Evolutionary conservation across 176 grass and related monocot genomes (phyloP).

Genomic region (Paspalum vaginatum): DNA sequence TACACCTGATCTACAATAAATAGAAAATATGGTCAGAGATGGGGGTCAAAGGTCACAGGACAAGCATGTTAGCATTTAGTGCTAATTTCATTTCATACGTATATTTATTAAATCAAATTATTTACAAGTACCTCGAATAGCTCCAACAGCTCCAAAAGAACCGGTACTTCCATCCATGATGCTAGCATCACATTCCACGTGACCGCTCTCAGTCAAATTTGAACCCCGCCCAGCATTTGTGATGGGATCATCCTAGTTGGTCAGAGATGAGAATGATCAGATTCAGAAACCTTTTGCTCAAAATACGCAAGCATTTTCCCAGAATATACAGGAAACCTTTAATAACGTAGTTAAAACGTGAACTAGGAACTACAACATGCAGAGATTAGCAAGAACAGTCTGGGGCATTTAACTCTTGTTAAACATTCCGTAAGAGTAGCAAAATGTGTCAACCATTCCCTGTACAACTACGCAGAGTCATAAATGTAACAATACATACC

Average conservation of each 20-base stretch:
- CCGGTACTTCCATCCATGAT: constrained; percentile 92
- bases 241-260: constrained; percentile 77
- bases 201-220: constrained; percentile 83
- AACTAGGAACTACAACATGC: background rate
- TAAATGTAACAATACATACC: constrained; percentile 39
- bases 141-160: constrained; percentile 87
- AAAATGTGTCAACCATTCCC: too few species aligned
- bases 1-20: constrained; percentile 91
- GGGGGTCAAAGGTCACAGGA: background rate
- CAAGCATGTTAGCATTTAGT: constrained; percentile 19
- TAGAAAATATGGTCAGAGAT: constrained; percentile 35
- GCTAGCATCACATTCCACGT: constrained; percentile 94
- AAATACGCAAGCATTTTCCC: constrained; percentile 19
- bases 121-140: constrained; percentile 73
- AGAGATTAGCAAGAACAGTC: background rate
- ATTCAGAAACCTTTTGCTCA: constrained; percentile 17
- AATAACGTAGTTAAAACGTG: background rate
- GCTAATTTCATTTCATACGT: background rate
- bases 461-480: background rate
- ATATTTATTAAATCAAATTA: too few species aligned
- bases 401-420: background rate
- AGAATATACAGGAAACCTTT: constrained; percentile 2
- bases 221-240: constrained; percentile 92
- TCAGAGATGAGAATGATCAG: constrained; percentile 27
- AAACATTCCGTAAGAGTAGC: too few species aligned